Evolutionary conservation across 2,329 filamentous ascomycete genomes (phyloP), one percentile per base, ranked within the genome.

Genomic region (Juglanconis juglandina): DNA sequence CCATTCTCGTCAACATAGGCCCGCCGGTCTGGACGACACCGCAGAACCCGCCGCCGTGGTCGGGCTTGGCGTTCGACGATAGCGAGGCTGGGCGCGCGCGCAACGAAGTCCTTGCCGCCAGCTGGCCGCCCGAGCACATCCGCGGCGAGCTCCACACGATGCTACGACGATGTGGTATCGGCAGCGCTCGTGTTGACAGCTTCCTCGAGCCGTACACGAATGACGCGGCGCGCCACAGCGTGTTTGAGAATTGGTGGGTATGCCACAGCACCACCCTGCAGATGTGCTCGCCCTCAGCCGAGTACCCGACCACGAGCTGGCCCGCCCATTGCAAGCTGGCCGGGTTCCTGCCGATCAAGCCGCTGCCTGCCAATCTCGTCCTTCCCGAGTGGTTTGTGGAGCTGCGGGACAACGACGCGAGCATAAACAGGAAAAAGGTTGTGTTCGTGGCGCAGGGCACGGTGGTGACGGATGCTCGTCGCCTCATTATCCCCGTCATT

Each of bases 371-470:
- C 0, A 66, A 67, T 42, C 70, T 72, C 37, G 57, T 58, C 2
- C 72, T 70, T 42, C 81, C 81, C 0, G 34, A 65, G 6, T 84
- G 78, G 76, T 84, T 24, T 24, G 24, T 24, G 2, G 24, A 24
- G 24, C 24, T 24, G 24, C 24, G 78, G 78, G 55, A 70, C 3
- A 74, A 77, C 4, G 69, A 83, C 14, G 65, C 71, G 9, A 57
- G 65, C 14, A 73, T 4, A 13, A 13, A 53, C 63, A 49, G 67
- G 65, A 77, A 75, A 58, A 75, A 73, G 54, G 63, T 83, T 32
- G 68, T 83, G 5, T 71, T 75, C 24, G 78, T 82, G 5, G 73
- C 75, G 1, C 80, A 82, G 64, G 80, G 81, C 4, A 83, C 80
- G 3, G 64, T 79, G 3, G 73, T 71, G 8, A 64, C 66, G 24